Base-by-base conservation (phyloP, 2,329 filamentous ascomycete species). In the Xylaria hypoxylon region DNA sequence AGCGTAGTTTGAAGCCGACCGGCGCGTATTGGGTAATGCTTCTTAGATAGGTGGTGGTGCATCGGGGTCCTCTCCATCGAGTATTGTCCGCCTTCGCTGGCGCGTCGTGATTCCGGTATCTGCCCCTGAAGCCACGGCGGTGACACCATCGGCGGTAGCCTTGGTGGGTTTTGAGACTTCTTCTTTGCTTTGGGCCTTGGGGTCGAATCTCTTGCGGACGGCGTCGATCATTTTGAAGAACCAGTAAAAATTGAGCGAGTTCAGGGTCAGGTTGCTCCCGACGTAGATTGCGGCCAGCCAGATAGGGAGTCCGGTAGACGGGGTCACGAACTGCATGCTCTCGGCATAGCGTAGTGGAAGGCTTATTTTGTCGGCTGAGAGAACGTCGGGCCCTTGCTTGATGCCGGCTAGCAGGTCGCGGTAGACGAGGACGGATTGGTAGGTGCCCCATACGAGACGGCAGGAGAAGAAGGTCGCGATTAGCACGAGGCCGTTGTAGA, bases 201-300 rank as follows among this genome's bases (percentile, higher is more conserved):
- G 79, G 67, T 88, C 85, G 75, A 96, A 96, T 28, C 92, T 85
- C 82, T 92, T 94, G 66, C 89, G 85, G 13, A 96, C 88, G 8
- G 92, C 92, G 66, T 88, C 84, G 68, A 96, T 89, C 93, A 96
- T 96, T 85, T 93, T 93, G 75, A 88, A 84, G 77, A 95, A 96
- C 93, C 93, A 96, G 80, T 90, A 92, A 74, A 92, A 89, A 80
- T 96, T 96, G 59, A 96, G 81, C 13, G 86, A 84, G 75, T 94
- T 95, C 28, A 96, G 84, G 0, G 87, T 86, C 22, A 92, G 60
- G 77, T 96, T 96, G 75, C 87, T 89, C 10, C 83, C 84, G 6
- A 94, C 79, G 75, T 96, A 96, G 31, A 87, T 81, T 15, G 78
- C 80, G 1, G 87, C 89, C 24, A 96, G 83, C 92, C 92, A 95